These are phyloP conservation scores for Sistotremastrum niveocremeum DNA, from an alignment of 768 basidiomycete species.

Conservation along the genomic window DNA sequence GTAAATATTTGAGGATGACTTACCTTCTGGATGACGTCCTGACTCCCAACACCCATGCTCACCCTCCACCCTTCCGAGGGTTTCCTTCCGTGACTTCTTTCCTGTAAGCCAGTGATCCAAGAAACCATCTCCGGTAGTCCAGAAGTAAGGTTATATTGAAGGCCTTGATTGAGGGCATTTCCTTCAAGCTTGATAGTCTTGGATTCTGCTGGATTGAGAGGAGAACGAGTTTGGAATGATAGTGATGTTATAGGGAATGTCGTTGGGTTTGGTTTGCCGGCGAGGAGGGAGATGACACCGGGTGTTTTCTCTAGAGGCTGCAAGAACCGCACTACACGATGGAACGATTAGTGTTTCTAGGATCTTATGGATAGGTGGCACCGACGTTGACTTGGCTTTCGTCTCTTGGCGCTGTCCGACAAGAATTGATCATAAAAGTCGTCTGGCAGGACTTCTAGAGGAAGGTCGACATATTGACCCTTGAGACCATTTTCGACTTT, in stretches of 20 bases:
- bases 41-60: slow-evolving; percentile 71
- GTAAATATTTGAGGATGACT: slow-evolving; percentile 1
- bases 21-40: slow-evolving; percentile 84
- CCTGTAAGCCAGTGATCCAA: slow-evolving; percentile 67
- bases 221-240: slow-evolving; percentile 34
- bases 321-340: slow-evolving; percentile 39
- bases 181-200: slow-evolving; percentile 40
- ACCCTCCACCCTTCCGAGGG: slow-evolving; percentile 58
- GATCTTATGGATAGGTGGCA: background rate
- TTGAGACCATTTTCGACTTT: background rate
- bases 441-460: slow-evolving; percentile 25
- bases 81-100: slow-evolving; percentile 48
- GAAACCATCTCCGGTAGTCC: slow-evolving; percentile 51
- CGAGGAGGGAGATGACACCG: slow-evolving; percentile 68
- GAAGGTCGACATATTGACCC: background rate
- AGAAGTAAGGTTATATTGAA: slow-evolving; percentile 68
- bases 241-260: slow-evolving; percentile 86
- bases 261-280: slow-evolving; percentile 83
- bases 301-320: slow-evolving; percentile 68
- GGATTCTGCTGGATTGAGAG: slow-evolving; percentile 30
- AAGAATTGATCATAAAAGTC: slow-evolving; percentile 47
- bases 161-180: slow-evolving; percentile 44
- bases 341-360: background rate
- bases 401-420: slow-evolving; percentile 45
- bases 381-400: slow-evolving; percentile 53